Base-by-base conservation (phyloP, 192 early-diverging fungal genomes). In the Backusella luteola region DNA sequence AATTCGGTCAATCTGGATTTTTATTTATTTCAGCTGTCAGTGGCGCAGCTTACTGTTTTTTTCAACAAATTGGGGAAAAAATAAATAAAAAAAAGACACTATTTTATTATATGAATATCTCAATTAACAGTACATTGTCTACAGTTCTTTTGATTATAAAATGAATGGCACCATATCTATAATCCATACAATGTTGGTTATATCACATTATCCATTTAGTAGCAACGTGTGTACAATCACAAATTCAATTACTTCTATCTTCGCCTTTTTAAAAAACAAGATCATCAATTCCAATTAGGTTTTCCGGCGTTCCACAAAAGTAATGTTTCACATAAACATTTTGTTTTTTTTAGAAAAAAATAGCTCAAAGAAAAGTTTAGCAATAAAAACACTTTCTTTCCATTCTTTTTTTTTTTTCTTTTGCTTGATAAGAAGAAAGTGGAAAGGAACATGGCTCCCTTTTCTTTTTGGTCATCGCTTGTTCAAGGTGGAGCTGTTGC, bases 401-500 rank as follows among this genome's bases (percentile, higher is more conserved):
- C 42, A 15, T n/a, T 49, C 17, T 5, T 49, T 15, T 23, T 59
- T 59, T 59, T 26, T 26, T 59, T 29, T 63, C 12, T 26, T 63
- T 3, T 63, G 14, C 3, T 63, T 29, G 56, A 29, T n/a, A 49
- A 49, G 17, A 49, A 49, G 6, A 49, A 49, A 44, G 53, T 56
- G 21, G 53, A 59, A 26, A 29, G n/a, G 6, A 29, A 63, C 2
- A 63, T 63, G 56, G 11, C 9, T 0, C 68, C 68, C 11, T 23
- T 69, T 21, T 36, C 68, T 36, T 36, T 69, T 38, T 69, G 68
- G 68, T n/a, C 21, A 42, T 69, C 68, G 11, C 39, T 41, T 69
- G 35, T 21, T 41, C 68, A 39, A 69, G 39, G n/a, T 23, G 68
- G 35, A 23, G 38, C 23, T 14, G 35, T 36, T 41, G 39, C 35